Evolutionary conservation across 192 early-diverging fungal species (phyloP).

Genomic region (Phlyctochytrium arcticum): DNA sequence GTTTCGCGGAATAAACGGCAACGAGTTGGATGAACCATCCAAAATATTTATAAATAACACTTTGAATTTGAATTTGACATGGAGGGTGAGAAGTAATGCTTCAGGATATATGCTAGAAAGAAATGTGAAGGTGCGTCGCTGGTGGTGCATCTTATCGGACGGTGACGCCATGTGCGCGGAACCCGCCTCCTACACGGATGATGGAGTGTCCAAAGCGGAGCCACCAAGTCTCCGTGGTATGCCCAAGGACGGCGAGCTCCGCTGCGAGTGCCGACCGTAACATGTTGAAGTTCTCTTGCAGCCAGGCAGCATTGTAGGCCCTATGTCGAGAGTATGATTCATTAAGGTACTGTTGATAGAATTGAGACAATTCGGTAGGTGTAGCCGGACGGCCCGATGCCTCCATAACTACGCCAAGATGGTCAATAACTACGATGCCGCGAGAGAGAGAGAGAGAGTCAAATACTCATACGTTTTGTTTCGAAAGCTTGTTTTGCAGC

Average conservation of each 20-base stretch:
- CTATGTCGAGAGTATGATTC: constrained; percentile 17
- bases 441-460: background rate
- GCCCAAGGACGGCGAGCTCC: constrained; percentile 7
- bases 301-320: constrained; percentile 31
- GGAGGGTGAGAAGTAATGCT: too few relatives aligned
- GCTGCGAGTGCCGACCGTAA: constrained; percentile 11
- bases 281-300: constrained; percentile 25
- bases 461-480: constrained; percentile 5
- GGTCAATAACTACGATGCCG: too few relatives aligned
- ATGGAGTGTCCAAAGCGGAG: constrained; percentile 6
- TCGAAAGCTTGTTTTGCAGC: constrained; percentile 25
- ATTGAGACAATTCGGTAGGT: constrained; percentile 22
- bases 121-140: too few relatives aligned
- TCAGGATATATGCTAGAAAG: too few relatives aligned
- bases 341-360: constrained; percentile 35
- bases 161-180: constrained; percentile 24
- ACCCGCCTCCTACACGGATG: constrained; percentile 11
- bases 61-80: too few relatives aligned
- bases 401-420: too few relatives aligned
- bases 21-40: too few relatives aligned
- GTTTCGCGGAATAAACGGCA: too few relatives aligned
- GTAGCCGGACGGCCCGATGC: constrained; percentile 15
- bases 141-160: constrained; percentile 9
- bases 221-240: constrained; percentile 9
- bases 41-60: too few relatives aligned